A percentile compares a stretch with the other conserved stretches of the same genome.
phyloP scores from a whole-genome alignment of 2,329 filamentous ascomycete genomes.

The Magnaporthiopsis incrustans region DNA sequence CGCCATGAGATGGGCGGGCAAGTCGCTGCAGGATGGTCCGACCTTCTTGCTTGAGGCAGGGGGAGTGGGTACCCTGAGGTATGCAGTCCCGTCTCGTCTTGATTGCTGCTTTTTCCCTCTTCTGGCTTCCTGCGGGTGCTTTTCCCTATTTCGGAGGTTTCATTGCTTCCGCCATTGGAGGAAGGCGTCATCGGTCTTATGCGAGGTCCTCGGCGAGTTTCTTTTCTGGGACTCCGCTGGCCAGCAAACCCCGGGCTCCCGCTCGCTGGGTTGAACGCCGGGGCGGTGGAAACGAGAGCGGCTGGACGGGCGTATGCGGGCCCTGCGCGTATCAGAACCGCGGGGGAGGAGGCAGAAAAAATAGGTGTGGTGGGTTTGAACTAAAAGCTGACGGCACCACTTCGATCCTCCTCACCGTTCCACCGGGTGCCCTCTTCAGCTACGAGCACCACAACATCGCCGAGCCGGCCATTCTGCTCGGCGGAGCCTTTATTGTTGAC shows the following conservation, averaged over 20 bases:
- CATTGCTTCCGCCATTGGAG: too few species aligned
- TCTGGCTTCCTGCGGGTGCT: too few species aligned
- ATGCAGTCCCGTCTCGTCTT: conserved; percentile 16
- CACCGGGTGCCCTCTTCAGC: conserved; percentile 27
- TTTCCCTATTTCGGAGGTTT: too few species aligned
- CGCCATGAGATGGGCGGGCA: conserved; percentile 76
- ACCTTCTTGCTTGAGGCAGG: conserved; percentile 80
- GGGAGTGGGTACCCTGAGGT: conserved; percentile 75
- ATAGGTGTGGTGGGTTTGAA: neutral
- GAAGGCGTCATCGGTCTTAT: too few species aligned
- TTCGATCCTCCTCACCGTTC: neutral
- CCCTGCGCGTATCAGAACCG: neutral
- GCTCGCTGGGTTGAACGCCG: too few species aligned
- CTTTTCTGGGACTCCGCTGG: too few species aligned
- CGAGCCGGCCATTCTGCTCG: conserved; percentile 72
- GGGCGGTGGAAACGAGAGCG: too few species aligned
- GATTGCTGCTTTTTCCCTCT: too few species aligned
- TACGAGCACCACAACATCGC: conserved; percentile 74
- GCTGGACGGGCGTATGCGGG: too few species aligned
- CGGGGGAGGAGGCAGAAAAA: neutral
- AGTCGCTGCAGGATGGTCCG: conserved; percentile 65
- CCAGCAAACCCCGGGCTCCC: too few species aligned
- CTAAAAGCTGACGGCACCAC: conserved; percentile 6
- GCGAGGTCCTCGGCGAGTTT: too few species aligned
- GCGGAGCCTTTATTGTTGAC: conserved; percentile 58